Conservation (phyloP, 1,284 basidiomycete genomes). For the Salmacisia buchloeana region DNA sequence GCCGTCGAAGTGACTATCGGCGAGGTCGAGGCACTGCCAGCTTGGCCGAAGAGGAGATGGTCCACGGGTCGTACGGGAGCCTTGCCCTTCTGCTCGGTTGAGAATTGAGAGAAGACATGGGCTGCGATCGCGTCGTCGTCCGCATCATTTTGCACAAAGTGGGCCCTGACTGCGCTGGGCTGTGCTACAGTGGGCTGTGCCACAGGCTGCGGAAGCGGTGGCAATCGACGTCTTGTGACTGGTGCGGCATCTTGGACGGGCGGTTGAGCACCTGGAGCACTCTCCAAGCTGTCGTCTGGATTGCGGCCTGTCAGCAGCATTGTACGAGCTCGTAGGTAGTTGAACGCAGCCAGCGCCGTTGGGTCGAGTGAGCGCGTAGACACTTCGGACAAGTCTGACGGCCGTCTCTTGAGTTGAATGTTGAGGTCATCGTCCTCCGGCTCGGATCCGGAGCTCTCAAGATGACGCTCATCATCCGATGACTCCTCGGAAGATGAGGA, state of each 20-base stretch:
- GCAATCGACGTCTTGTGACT: too few species aligned
- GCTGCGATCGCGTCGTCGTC: background rate
- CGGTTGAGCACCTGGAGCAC: background rate
- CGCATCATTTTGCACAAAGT: background rate
- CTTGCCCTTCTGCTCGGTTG: background rate
- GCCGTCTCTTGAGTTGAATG: background rate
- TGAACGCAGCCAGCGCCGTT: conserved; percentile 8
- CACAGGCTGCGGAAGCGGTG: background rate
- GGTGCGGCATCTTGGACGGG: background rate
- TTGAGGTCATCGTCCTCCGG: background rate
- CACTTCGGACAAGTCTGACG: conserved; percentile 7
- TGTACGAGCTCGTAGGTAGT: conserved; percentile 10
- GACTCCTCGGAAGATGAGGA: conserved; percentile 23
- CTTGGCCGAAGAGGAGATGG: background rate
- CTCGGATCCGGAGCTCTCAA: conserved; percentile 5
- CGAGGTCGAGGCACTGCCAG: background rate
- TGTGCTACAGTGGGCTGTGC: background rate
- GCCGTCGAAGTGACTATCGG: background rate
- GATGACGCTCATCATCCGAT: conserved; percentile 8
- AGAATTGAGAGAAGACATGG: background rate
- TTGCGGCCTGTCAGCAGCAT: conserved; percentile 5
- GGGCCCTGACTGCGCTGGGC: background rate
- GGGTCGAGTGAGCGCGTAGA: background rate
- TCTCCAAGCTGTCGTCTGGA: conserved; percentile 8
- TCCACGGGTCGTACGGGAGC: background rate